phyloP scores from a whole-genome alignment of 805 yeast species.

The Ogataea glucozyma region DNA sequence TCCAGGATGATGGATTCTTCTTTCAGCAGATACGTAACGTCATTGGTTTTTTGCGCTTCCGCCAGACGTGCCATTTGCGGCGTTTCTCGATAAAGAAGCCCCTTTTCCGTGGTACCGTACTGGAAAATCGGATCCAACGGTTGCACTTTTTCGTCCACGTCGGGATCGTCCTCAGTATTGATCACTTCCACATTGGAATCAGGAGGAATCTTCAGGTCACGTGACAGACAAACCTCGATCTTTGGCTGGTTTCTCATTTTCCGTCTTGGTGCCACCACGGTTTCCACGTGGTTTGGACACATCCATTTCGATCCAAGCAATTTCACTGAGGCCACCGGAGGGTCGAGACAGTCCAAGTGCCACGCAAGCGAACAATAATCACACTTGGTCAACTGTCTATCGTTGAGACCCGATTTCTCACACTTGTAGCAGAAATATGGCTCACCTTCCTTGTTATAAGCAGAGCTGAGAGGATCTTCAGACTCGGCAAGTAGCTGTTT shows the following conservation, averaged over 20 bases:
- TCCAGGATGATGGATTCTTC: conserved; percentile 70
- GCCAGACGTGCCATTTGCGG: conserved; percentile 27
- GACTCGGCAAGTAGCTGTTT: conserved; percentile 46
- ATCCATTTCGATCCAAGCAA: conserved; percentile 81
- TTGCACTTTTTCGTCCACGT: conserved; percentile 28
- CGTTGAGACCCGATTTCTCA: conserved; percentile 62
- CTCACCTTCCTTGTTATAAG: conserved; percentile 64
- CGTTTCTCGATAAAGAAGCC: conserved; percentile 32
- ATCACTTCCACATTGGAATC: conserved; percentile 55
- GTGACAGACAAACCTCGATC: conserved; percentile 54
- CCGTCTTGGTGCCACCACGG: conserved; percentile 46
- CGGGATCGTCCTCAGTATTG: conserved; percentile 40
- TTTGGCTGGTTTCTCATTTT: conserved; percentile 52
- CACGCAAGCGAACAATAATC: conserved; percentile 81
- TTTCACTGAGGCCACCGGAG: conserved; percentile 73
- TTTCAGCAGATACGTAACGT: conserved; percentile 60
- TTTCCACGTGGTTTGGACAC: conserved; percentile 83
- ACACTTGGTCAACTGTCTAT: conserved; percentile 65
- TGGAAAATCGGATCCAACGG: conserved; percentile 40
- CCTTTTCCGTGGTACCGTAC: conserved; percentile 34
- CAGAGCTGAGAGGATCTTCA: conserved; percentile 57
- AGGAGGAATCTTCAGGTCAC: conserved; percentile 47
- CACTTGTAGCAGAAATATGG: conserved; percentile 77
- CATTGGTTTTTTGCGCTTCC: conserved; percentile 18
- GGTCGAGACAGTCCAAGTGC: conserved; percentile 86